Evolutionary conservation across 2,329 filamentous ascomycete species (phyloP).

Genomic region (Clonostachys sp.): DNA sequence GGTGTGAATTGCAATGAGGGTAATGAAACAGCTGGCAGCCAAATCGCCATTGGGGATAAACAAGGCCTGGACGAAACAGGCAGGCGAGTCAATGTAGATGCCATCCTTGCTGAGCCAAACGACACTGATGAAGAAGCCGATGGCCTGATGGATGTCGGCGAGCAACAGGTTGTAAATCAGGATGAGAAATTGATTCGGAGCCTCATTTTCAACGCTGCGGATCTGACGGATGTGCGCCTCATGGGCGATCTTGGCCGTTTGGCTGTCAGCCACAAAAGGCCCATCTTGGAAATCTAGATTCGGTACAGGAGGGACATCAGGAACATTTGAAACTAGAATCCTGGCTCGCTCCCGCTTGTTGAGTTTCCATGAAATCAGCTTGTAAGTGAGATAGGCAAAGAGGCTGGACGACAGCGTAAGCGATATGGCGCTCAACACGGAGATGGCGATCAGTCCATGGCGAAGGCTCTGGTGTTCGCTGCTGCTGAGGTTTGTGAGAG

Average conservation of each 20-base stretch:
- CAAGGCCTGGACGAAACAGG: conserved; percentile 52
- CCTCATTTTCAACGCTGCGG: neutral
- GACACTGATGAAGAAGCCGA: conserved; percentile 50
- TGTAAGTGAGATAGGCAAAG: conserved; percentile 1
- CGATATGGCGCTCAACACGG: neutral
- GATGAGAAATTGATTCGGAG: conserved; percentile 53
- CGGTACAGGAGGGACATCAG: neutral
- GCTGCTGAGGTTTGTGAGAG: neutral
- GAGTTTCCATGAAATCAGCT: neutral
- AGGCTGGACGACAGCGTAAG: neutral
- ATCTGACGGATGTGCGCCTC: neutral
- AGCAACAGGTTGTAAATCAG: conserved; percentile 55
- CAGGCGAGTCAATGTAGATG: conserved; percentile 38
- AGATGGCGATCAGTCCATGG: neutral
- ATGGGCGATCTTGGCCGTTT: neutral
- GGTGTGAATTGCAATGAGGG: conserved; percentile 52
- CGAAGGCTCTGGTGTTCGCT: neutral
- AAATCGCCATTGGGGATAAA: conserved; percentile 55
- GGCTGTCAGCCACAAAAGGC: neutral
- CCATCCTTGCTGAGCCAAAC: conserved; percentile 42
- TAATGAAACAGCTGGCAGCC: conserved; percentile 52
- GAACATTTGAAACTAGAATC: neutral
- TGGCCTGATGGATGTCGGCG: conserved; percentile 52
- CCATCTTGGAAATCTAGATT: neutral
- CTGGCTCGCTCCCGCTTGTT: neutral